These are phyloP conservation scores for Spathaspora hagerdaliae DNA, from an alignment of 805 yeast genomes.

Conservation along the genomic window DNA sequence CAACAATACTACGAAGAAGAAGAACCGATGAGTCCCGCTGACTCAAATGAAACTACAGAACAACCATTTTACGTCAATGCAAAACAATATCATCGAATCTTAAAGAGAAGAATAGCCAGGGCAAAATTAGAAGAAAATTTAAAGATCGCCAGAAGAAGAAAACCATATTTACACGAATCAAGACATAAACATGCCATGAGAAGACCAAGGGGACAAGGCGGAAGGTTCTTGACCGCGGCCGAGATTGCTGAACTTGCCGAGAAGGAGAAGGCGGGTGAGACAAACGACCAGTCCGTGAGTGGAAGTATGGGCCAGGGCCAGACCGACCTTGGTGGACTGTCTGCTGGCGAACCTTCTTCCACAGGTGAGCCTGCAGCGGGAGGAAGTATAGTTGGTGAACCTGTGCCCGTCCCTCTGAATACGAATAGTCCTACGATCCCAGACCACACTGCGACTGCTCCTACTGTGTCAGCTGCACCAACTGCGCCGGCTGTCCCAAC, in stretches of 20 bases:
- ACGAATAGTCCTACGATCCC: too few relatives aligned
- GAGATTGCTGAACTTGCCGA: conserved; percentile 35
- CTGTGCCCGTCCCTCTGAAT: too few relatives aligned
- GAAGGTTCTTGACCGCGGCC: conserved; percentile 93
- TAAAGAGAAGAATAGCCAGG: conserved; percentile 89
- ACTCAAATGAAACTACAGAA: conserved; percentile 34
- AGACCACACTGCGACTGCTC: too few relatives aligned
- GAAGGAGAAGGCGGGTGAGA: conserved; percentile 34
- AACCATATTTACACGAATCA: conserved; percentile 93
- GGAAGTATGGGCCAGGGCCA: too few relatives aligned
- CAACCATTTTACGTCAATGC: conserved; percentile 98
- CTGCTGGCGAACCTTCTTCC: too few relatives aligned
- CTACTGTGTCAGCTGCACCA: too few relatives aligned
- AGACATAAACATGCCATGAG: conserved; percentile 99
- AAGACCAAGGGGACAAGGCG: conserved; percentile 98
- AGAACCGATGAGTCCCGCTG: conserved; percentile 6
- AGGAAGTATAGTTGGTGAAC: too few relatives aligned
- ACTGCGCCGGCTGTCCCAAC: too few relatives aligned
- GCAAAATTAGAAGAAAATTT: conserved; percentile 88
- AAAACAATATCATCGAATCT: conserved; percentile 91
- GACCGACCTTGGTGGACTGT: too few relatives aligned
- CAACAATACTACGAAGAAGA: conserved; percentile 10
- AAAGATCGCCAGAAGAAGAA: conserved; percentile 83
- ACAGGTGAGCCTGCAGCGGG: conserved; percentile 20
- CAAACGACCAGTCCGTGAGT: too few relatives aligned